Conservation (phyloP, 371 early-diverging fungal species). For the Thermomucor indicae-seudaticae region DNA sequence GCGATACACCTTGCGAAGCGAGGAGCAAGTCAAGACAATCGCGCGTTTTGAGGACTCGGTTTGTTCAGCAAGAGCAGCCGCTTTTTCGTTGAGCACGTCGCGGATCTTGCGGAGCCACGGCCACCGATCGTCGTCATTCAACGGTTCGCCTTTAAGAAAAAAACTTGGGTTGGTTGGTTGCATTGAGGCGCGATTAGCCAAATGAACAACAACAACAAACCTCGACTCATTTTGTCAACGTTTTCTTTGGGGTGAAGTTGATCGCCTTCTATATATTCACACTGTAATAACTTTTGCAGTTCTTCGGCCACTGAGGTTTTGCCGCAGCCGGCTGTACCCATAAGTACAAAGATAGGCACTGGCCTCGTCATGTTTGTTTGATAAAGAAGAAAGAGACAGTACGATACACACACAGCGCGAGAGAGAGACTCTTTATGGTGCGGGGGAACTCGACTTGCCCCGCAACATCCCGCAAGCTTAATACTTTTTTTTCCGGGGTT, state of each 20-base stretch:
- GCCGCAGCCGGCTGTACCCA: constrained; percentile 68
- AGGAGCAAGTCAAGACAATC: constrained; percentile 61
- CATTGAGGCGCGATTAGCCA: background rate
- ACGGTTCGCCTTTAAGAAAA: constrained; percentile 45
- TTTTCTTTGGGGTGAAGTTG: constrained; percentile 52
- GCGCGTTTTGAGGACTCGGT: constrained; percentile 7
- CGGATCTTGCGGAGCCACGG: constrained; percentile 56
- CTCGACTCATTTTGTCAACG: constrained; percentile 58
- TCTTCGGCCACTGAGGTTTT: constrained; percentile 52
- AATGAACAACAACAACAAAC: too few relatives aligned
- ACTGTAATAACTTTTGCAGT: constrained; percentile 36
- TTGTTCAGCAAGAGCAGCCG: constrained; percentile 6
- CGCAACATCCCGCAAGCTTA: constrained; percentile 2
- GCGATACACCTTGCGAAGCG: constrained; percentile 58
- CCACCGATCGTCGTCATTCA: constrained; percentile 64
- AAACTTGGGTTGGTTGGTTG: background rate
- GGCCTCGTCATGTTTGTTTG: constrained; percentile 3
- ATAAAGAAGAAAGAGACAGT: background rate
- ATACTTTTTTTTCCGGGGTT: too few relatives aligned
- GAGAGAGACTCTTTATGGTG: background rate
- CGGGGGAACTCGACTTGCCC: background rate
- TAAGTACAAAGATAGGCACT: constrained; percentile 22
- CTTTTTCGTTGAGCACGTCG: constrained; percentile 18
- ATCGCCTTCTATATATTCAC: constrained; percentile 62
- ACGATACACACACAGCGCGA: background rate